Base-by-base conservation (phyloP, 306 rosid species). In the Aeschynomene evenia region DNA sequence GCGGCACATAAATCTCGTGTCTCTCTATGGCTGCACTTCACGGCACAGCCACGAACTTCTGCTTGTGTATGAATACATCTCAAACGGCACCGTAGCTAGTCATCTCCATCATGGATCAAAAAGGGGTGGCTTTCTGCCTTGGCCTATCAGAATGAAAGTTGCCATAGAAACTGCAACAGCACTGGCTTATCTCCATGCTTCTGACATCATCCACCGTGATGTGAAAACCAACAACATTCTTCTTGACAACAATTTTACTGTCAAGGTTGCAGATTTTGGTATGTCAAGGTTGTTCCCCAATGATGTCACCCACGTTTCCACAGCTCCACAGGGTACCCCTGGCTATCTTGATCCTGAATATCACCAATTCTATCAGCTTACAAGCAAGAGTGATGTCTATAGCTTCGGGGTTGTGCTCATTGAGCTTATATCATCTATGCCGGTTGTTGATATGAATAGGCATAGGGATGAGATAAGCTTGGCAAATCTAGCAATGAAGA, bases 261-360 rank as follows among this genome's bases (percentile, higher is more conserved):
- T 90, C 39, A 85, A 90, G 49, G 96, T 90, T 62, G 96, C 91
- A 1, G 96, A 90, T 42, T 90, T 85, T 48, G 96, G 96, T 23
- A 70, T 90, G 6, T 84, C 94, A 7, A 56, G 91, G 21, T 29
- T 82, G 21, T 82, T 87, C 68, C 94, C 94, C 0, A 21, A 60
- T 7, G 80, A 87, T 20, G 91, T 82, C 15, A 84, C 84, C 0
- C 91, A 87, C 19, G 86, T 90, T 57, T 90, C 94, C 16, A 87
- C 89, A 3, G 79, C 87, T 64, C 96, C 96, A 43, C 89, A 82
- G 57, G 96, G 94, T 24, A 84, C 88, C 0, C 96, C 88, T 0
- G 96, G 94, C 5, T 87, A 87, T 55, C 70, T 87, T 19, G 91
- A 90, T 22, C 97, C 91, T 0, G 92, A 88, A 49, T 86, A 91